Percentiles rank a stretch among this genome's conserved stretches.
Conservation (phyloP, 371 early-diverging fungal genomes). For the Mortierella sp. region DNA sequence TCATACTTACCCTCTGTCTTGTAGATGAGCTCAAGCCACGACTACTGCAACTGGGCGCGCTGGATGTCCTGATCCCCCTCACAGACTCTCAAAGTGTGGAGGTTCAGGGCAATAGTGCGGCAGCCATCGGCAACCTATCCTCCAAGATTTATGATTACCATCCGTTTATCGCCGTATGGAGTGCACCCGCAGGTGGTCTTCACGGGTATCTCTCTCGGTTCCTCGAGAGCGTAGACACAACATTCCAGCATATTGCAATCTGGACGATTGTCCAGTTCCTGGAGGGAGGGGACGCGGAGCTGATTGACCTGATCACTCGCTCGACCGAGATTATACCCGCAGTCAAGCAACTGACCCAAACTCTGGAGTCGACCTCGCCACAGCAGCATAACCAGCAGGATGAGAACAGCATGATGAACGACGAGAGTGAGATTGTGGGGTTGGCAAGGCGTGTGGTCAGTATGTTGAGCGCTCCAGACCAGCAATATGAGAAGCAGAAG, state of each 20-base stretch:
- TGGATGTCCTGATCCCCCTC: conserved; percentile 80
- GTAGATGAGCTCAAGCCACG: conserved; percentile 81
- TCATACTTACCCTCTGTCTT: too few relatives aligned
- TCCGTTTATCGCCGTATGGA: conserved; percentile 77
- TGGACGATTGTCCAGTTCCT: conserved; percentile 91
- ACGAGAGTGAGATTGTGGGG: conserved; percentile 52
- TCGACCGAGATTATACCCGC: conserved; percentile 52
- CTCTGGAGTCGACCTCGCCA: conserved; percentile 29
- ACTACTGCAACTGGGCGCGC: conserved; percentile 69
- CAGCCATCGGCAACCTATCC: conserved; percentile 86
- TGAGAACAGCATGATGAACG: conserved; percentile 20
- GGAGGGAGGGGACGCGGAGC: conserved; percentile 67
- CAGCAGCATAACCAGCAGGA: conserved; percentile 24
- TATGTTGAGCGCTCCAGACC: conserved; percentile 22
- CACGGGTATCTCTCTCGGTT: conserved; percentile 80
- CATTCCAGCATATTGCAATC: conserved; percentile 89
- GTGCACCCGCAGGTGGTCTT: conserved; percentile 74
- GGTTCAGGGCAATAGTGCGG: conserved; percentile 87
- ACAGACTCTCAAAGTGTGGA: conserved; percentile 75
- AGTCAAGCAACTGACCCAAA: conserved; percentile 36
- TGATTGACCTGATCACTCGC: conserved; percentile 38
- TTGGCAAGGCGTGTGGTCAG: conserved; percentile 46
- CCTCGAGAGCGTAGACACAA: conserved; percentile 74
- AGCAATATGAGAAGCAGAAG: conserved; percentile 2
- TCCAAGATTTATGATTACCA: conserved; percentile 77